These are phyloP conservation scores for Podospora appendiculata DNA, from an alignment of 495 filamentous ascomycete species.

Conservation along the genomic window DNA sequence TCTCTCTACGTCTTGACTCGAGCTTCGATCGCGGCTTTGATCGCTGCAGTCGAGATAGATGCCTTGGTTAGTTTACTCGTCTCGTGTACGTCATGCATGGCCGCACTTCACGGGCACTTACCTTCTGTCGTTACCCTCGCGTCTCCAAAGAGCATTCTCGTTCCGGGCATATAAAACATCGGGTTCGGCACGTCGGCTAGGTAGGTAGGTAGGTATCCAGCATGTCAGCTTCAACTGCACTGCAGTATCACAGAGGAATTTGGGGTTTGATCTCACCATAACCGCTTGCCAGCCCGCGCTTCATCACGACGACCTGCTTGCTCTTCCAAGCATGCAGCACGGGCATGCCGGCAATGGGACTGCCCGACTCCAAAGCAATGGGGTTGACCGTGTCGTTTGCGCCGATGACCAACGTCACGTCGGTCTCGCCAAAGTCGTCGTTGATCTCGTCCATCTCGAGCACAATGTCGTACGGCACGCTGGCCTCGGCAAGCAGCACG, in stretches of 20 bases:
- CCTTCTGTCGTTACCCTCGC: slow-evolving; percentile 73
- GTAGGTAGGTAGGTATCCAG: background rate
- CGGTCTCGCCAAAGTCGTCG: slow-evolving; percentile 73
- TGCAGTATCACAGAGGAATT: no score
- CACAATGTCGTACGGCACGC: slow-evolving; percentile 77
- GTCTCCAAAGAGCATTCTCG: slow-evolving; percentile 80
- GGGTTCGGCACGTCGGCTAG: slow-evolving; percentile 75
- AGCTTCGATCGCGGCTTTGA: slow-evolving; percentile 44
- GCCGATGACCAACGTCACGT: slow-evolving; percentile 78
- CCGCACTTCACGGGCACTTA: slow-evolving; percentile 22
- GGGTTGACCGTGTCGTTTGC: slow-evolving; percentile 85
- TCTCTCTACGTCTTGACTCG: slow-evolving; percentile 24
- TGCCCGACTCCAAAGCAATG: slow-evolving; percentile 70
- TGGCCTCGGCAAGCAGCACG: slow-evolving; percentile 72
- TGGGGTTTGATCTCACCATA: slow-evolving; percentile 50
- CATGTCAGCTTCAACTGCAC: no score
- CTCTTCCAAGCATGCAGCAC: slow-evolving; percentile 85
- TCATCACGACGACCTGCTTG: slow-evolving; percentile 84
- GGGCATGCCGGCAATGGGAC: slow-evolving; percentile 77
- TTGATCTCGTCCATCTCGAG: slow-evolving; percentile 90
- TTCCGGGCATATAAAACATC: slow-evolving; percentile 80
- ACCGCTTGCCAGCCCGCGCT: slow-evolving; percentile 71
- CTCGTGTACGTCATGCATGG: no score
- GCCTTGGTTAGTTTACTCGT: background rate
- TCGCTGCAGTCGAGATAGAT: slow-evolving; percentile 21